A percentile compares a stretch with the other conserved stretches of the same genome.
phyloP scores from a whole-genome alignment of 305 asterid genomes.

The Fraxinus greggii region DNA sequence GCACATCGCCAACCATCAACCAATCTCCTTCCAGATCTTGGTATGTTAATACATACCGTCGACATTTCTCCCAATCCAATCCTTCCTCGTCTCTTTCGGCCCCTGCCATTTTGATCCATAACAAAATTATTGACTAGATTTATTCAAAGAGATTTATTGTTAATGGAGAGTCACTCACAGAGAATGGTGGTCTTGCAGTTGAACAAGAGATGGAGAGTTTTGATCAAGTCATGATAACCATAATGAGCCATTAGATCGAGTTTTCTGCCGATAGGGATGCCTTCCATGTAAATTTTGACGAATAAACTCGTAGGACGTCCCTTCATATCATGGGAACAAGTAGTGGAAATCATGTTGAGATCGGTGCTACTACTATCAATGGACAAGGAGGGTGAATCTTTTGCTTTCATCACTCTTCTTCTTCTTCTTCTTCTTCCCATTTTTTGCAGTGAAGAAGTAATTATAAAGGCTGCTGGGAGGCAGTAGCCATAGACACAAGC shows the following conservation, averaged over 20 bases:
- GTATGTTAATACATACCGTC: slow-evolving; percentile 5
- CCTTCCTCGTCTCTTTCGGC: slow-evolving; percentile 1
- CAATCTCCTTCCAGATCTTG: slow-evolving; percentile 20
- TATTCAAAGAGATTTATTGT: too few species aligned
- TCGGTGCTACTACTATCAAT: neutral
- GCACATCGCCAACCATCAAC: slow-evolving; percentile 20
- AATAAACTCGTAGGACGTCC: neutral
- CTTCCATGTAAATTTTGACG: slow-evolving; percentile 19
- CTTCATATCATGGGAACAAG: neutral
- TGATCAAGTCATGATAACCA: slow-evolving; percentile 13
- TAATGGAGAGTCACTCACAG: neutral
- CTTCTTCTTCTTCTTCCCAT: neutral
- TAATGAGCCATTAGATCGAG: slow-evolving; percentile 10
- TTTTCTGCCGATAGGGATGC: slow-evolving; percentile 18
- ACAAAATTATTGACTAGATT: too few species aligned
- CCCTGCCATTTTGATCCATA: slow-evolving; percentile 1
- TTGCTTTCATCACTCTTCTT: neutral
- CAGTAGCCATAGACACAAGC: neutral
- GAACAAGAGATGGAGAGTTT: slow-evolving; percentile 11
- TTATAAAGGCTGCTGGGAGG: neutral
- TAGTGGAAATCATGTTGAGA: neutral
- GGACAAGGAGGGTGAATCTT: neutral
- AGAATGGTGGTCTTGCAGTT: neutral
- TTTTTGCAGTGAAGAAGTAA: neutral
- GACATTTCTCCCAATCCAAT: neutral